phyloP scores from a whole-genome alignment of 2,329 filamentous ascomycete species.

The Xylariaceae sp. region DNA sequence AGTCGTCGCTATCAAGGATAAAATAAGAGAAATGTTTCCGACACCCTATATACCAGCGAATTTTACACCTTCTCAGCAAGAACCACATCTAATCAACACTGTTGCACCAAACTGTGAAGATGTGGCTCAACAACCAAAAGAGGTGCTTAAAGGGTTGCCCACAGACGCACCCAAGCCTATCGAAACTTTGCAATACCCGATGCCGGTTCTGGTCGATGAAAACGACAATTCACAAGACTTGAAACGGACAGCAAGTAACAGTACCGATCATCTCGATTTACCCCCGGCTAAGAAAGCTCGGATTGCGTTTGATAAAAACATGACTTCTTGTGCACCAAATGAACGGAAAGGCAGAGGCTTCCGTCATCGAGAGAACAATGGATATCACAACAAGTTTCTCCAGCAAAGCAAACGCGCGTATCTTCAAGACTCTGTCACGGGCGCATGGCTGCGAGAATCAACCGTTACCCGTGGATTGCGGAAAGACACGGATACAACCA shows the following conservation, averaged over 20 bases:
- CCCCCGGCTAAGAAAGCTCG: slow-evolving; percentile 3
- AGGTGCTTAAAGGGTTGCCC: not conserved
- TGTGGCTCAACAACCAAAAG: no score
- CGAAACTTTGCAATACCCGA: slow-evolving; percentile 22
- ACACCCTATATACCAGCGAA: slow-evolving; percentile 36
- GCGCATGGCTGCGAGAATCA: slow-evolving; percentile 17
- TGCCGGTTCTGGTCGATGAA: slow-evolving; percentile 26
- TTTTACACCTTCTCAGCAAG: slow-evolving; percentile 33
- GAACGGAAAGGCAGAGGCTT: slow-evolving; percentile 4
- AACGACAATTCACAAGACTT: slow-evolving; percentile 7
- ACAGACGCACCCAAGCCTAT: slow-evolving; percentile 24
- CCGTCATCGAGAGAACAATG: slow-evolving; percentile 19
- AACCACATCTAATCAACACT: slow-evolving; percentile 27
- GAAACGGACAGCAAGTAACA: slow-evolving; percentile 15
- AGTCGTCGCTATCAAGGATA: slow-evolving; percentile 39
- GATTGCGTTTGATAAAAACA: not conserved
- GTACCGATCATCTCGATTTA: not conserved
- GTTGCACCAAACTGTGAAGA: slow-evolving; percentile 5
- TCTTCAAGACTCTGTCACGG: slow-evolving; percentile 21
- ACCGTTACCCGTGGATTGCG: no score
- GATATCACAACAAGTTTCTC: not conserved
- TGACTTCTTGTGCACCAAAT: no score
- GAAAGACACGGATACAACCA: no score
- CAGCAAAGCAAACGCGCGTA: slow-evolving; percentile 16
- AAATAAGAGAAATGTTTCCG: slow-evolving; percentile 44